These are phyloP conservation scores for Fusarium miscanthi DNA, from an alignment of 2,329 filamentous ascomycete genomes.

Conservation along the genomic window DNA sequence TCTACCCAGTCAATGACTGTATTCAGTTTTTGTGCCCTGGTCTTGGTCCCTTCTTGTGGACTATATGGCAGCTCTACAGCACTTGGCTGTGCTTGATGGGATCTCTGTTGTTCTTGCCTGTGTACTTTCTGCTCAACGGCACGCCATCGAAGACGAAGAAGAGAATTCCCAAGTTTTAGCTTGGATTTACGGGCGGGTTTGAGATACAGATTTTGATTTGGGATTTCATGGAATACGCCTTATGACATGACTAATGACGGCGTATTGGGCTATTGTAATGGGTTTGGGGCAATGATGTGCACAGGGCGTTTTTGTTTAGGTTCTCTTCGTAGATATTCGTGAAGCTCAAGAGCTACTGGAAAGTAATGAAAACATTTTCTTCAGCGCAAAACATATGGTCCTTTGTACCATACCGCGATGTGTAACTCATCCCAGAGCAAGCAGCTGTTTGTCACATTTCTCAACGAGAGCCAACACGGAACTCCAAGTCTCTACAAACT, in stretches of 20 bases:
- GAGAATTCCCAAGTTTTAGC: conserved; percentile 27
- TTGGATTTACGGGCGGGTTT: fast-evolving
- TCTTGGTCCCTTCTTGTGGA: conserved; percentile 65
- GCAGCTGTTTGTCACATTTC: neutral
- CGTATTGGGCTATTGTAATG: neutral
- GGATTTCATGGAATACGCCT: neutral
- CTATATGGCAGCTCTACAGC: conserved; percentile 70
- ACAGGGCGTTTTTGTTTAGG: neutral
- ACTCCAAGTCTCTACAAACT: fast-evolving
- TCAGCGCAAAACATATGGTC: too few species aligned
- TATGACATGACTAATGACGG: conserved; percentile 22
- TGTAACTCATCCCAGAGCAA: too few species aligned
- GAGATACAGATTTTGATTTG: neutral
- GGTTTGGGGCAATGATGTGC: neutral
- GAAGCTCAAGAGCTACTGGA: neutral
- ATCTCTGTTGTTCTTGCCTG: conserved; percentile 55
- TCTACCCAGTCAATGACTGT: conserved; percentile 82
- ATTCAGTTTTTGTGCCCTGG: conserved; percentile 77
- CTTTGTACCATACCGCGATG: fast-evolving
- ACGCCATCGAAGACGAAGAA: conserved; percentile 20
- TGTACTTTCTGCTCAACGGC: conserved; percentile 50
- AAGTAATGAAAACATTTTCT: neutral
- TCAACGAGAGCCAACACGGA: neutral
- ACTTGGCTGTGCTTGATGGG: conserved; percentile 73
- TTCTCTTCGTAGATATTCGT: neutral